Evolutionary conservation across 2,329 filamentous ascomycete species (phyloP).

Genomic region (Blumeriella jaapii): DNA sequence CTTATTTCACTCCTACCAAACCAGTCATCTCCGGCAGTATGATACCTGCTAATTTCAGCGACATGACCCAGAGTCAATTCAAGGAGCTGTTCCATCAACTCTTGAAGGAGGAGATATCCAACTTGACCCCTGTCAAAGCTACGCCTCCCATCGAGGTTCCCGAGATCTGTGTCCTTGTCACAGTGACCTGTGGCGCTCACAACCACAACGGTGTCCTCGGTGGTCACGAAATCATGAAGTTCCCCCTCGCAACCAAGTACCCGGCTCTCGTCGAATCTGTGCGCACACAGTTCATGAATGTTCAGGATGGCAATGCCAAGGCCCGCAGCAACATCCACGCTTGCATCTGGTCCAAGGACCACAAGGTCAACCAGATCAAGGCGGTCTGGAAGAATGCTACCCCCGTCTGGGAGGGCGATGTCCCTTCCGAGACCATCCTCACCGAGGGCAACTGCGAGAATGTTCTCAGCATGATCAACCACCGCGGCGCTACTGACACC

Average conservation of each 20-base stretch:
- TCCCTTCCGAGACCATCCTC: conserved; percentile 3
- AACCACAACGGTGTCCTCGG: neutral
- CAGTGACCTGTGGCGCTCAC: neutral
- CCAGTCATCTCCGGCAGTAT: too few species aligned
- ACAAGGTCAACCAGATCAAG: conserved; percentile 6
- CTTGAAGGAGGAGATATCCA: neutral
- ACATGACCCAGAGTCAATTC: too few species aligned
- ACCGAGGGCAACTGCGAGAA: conserved; percentile 1
- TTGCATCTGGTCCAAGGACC: conserved; percentile 4
- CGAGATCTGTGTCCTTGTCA: neutral
- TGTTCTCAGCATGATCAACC: conserved; percentile 1
- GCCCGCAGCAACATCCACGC: conserved; percentile 3
- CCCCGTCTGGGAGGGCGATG: neutral
- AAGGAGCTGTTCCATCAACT: too few species aligned
- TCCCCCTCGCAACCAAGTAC: neutral
- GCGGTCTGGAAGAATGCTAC: conserved; percentile 1
- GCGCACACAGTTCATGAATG: neutral
- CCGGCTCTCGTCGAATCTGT: neutral
- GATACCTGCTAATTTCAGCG: too few species aligned
- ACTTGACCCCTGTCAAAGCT: neutral
- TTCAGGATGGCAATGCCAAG: conserved; percentile 1
- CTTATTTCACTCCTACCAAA: too few species aligned
- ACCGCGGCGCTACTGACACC: neutral
- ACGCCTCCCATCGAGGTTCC: neutral
- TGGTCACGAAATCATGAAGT: conserved; percentile 4